These are phyloP conservation scores for Ceriops decandra DNA, from an alignment of 345 rosid genomes.

Conservation along the genomic window DNA sequence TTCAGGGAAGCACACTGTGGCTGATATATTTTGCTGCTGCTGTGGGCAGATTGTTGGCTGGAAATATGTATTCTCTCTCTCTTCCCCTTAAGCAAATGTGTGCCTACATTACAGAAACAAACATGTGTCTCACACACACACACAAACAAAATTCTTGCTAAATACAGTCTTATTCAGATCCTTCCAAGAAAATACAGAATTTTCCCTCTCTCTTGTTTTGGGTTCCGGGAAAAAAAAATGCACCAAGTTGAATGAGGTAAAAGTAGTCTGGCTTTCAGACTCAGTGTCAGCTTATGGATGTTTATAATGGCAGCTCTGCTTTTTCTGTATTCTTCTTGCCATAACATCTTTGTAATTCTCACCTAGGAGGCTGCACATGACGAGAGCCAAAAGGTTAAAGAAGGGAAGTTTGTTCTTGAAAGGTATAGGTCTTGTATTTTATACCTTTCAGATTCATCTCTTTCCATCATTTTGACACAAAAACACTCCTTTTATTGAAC, in stretches of 20 bases:
- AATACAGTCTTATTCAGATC: too few species aligned
- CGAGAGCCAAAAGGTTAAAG: slow-evolving; percentile 70
- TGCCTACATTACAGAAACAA: too few species aligned
- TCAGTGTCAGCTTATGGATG: too few species aligned
- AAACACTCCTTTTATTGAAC: slow-evolving; percentile 10
- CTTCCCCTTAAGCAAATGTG: too few species aligned
- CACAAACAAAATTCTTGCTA: not conserved
- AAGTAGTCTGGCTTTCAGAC: too few species aligned
- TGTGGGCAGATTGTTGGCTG: slow-evolving; percentile 91
- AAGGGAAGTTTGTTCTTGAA: slow-evolving; percentile 77
- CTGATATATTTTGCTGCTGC: slow-evolving; percentile 81
- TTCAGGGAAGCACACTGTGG: slow-evolving; percentile 78
- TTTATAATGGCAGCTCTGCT: not conserved
- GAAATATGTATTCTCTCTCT: slow-evolving; percentile 63
- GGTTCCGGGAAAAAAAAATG: too few species aligned
- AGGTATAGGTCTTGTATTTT: slow-evolving; percentile 43
- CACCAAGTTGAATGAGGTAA: too few species aligned
- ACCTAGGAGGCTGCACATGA: slow-evolving; percentile 69
- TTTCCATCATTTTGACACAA: not conserved
- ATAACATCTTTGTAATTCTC: slow-evolving; percentile 4
- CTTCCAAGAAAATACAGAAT: too few species aligned
- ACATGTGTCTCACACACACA: too few species aligned
- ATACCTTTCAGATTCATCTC: not conserved
- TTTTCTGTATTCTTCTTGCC: slow-evolving; percentile 1
- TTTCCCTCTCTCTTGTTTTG: too few species aligned